Base-by-base conservation (phyloP, 441 rosid genomes). In the Arabidopsis lyrata region DNA sequence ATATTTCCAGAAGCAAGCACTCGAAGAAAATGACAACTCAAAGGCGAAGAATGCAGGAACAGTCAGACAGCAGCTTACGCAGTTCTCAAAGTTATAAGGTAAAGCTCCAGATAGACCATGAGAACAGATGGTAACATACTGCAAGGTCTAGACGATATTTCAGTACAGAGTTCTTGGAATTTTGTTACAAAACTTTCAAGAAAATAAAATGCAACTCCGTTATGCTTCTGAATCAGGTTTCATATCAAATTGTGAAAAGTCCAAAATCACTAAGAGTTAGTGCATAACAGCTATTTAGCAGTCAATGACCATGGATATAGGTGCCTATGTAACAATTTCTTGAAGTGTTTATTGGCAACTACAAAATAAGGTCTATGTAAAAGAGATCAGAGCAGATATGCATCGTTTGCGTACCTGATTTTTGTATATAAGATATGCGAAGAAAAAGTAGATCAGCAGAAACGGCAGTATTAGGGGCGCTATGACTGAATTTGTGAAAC, bases 391-490 rank as follows among this genome's bases (percentile, higher is more conserved):
- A 56, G 63, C 16, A 56, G 52, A 76, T 15, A 32, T 10, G 57
- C 11, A 4, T 39, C 3, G 15, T 4, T 55, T 27, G 7, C 42
- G 63, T 65, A 92, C 99, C 98, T 95, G 99, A 70, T 95, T 92
- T 70, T 86, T 82, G 77, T 92, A 95, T 50, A 95, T 86, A 14
- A 95, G 90, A 81, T 80, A 89, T 31, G 91, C 98, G 53, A 91
- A 78, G 11, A 78, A 66, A 55, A 88, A 95, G 87, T 92, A 92
- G 74, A 86, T 64, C 68, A 95, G 81, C 87, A 95, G 74, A 56
- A 92, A 84, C 12, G 96, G 99, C 73, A 95, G 81, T 65, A 95
- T 86, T 38, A 95, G 81, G 49, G 99, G 99, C 61, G 96, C 95
- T 82, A 91, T 75, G 77, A 92, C 80, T 20, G 98, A 80, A 82